Percentiles rank a stretch among this genome's conserved stretches.
Evolutionary conservation across 179 eudicot genomes (phyloP).

Genomic region (Beta corolliflora): DNA sequence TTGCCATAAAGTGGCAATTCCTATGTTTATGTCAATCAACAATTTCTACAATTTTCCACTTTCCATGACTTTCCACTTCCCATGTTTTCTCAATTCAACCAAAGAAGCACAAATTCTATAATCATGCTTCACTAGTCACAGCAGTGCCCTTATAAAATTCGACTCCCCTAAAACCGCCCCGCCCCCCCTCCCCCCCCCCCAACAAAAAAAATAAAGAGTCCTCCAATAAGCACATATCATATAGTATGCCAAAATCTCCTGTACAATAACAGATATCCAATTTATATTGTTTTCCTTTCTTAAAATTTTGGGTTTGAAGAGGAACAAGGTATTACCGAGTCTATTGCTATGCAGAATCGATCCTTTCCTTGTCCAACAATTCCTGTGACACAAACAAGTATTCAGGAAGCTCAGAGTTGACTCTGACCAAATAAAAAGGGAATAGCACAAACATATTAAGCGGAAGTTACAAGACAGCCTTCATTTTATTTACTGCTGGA

Average conservation of each 20-base stretch:
- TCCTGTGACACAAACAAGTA: constrained; percentile 42
- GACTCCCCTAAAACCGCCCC: not conserved
- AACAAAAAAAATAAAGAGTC: not conserved
- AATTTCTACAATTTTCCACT: too few species aligned
- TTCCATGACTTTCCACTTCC: too few species aligned
- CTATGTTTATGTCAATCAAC: too few species aligned
- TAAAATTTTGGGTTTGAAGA: not conserved
- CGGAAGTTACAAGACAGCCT: not conserved
- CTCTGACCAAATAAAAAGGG: not conserved
- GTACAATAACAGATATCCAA: not conserved
- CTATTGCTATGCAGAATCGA: constrained; percentile 72
- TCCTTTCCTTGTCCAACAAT: constrained; percentile 63
- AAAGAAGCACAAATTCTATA: not conserved
- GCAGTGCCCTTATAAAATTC: not conserved
- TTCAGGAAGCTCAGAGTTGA: not conserved
- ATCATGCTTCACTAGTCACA: not conserved
- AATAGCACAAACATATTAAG: not conserved
- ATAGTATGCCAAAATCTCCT: too few species aligned
- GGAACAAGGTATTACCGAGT: constrained; percentile 60
- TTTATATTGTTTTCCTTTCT: not conserved
- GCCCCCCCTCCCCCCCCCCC: not conserved
- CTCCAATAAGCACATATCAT: too few species aligned
- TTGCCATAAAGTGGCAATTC: too few species aligned
- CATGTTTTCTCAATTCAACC: too few species aligned
- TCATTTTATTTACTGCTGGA: not conserved